These are phyloP conservation scores for Trichoderma cornu-damae DNA, from an alignment of 2,329 filamentous ascomycete genomes.

Conservation along the genomic window DNA sequence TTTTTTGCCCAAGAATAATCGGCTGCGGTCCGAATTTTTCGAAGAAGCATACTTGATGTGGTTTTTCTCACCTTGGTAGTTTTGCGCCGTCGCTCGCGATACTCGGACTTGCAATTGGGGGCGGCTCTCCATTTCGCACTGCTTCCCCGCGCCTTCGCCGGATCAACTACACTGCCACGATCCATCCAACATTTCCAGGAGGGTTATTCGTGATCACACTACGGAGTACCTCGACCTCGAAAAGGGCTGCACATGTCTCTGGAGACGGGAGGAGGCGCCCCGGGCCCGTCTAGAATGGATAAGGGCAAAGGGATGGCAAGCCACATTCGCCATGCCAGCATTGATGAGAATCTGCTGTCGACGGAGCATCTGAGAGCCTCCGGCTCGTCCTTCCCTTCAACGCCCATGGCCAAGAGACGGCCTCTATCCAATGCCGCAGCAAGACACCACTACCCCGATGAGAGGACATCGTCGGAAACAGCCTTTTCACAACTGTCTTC, in stretches of 20 bases:
- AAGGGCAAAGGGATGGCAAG: conserved; percentile 7
- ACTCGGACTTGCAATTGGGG: background rate
- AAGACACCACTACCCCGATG: background rate
- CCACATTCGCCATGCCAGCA: conserved; percentile 6
- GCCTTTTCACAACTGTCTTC: background rate
- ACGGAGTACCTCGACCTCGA: background rate
- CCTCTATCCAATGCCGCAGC: background rate
- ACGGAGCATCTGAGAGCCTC: background rate
- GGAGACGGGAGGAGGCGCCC: background rate
- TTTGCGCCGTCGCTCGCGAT: background rate
- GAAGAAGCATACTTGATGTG: background rate
- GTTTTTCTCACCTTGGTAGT: background rate
- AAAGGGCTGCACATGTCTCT: background rate
- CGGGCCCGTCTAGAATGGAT: background rate
- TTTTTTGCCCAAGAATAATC: background rate
- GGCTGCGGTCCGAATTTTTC: background rate
- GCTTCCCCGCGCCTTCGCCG: conserved; percentile 3
- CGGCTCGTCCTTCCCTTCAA: conserved; percentile 5
- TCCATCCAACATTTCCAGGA: background rate
- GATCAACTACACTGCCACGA: background rate
- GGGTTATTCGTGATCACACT: background rate
- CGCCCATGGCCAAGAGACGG: background rate
- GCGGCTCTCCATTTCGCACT: background rate
- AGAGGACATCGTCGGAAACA: conserved; percentile 2
- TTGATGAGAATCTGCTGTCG: background rate